These are phyloP conservation scores for Cladosporium halotolerans DNA, from an alignment of 2,329 filamentous ascomycete genomes.

Conservation along the genomic window DNA sequence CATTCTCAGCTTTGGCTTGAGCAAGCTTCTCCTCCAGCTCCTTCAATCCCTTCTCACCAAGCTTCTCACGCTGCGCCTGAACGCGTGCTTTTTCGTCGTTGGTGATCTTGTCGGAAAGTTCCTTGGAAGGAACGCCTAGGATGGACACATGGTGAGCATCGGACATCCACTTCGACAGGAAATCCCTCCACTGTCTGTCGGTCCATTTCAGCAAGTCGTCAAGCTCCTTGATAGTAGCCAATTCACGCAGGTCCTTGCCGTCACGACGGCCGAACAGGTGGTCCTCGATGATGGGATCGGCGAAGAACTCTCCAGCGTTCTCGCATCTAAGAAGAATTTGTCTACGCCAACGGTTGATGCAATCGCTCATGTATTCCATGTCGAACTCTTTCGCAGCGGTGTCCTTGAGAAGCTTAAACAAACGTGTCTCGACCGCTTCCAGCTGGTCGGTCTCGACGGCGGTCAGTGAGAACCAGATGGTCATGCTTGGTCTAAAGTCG, in stretches of 20 bases:
- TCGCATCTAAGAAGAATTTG: constrained; percentile 81
- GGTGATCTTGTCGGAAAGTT: constrained; percentile 75
- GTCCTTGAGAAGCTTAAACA: constrained; percentile 77
- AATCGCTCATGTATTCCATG: constrained; percentile 84
- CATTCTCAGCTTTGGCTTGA: constrained; percentile 79
- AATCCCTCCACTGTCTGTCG: constrained; percentile 75
- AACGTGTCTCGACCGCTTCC: constrained; percentile 72
- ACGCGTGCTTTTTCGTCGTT: constrained; percentile 72
- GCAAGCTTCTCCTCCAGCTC: constrained; percentile 70
- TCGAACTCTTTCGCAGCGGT: constrained; percentile 76
- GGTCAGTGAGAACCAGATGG: constrained; percentile 80
- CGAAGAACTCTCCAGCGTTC: constrained; percentile 72
- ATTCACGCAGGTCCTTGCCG: constrained; percentile 49
- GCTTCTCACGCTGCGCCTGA: constrained; percentile 66
- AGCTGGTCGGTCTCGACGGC: constrained; percentile 85
- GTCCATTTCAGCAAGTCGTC: constrained; percentile 72
- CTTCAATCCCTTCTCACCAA: constrained; percentile 77
- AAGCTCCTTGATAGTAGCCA: constrained; percentile 44
- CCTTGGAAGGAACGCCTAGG: constrained; percentile 76
- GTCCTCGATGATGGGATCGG: constrained; percentile 80
- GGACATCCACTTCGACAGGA: constrained; percentile 75
- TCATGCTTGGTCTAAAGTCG: constrained; percentile 71
- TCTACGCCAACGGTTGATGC: constrained; percentile 72
- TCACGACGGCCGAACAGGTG: constrained; percentile 85
- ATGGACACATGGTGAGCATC: constrained; percentile 84